A percentile compares a stretch with the other conserved stretches of the same genome.
Conservation (phyloP, 1,284 basidiomycete genomes). For the Heterobasidion occidentale region DNA sequence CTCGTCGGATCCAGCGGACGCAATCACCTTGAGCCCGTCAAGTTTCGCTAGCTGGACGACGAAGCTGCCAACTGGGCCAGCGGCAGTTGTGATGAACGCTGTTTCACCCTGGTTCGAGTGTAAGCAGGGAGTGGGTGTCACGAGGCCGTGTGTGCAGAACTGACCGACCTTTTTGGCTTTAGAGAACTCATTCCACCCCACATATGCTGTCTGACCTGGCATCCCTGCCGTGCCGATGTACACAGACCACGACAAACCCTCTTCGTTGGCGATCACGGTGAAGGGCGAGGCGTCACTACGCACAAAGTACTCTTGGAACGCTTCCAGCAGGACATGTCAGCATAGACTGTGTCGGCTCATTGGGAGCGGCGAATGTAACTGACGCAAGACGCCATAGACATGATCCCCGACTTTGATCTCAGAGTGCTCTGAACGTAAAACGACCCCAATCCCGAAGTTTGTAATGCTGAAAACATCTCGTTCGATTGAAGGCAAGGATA, state of each 20-base stretch:
- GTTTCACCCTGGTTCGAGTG: slow-evolving; percentile 35
- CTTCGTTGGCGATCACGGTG: slow-evolving; percentile 11
- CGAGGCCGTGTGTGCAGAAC: too few species aligned
- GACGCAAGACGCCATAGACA: slow-evolving; percentile 20
- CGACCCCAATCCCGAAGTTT: slow-evolving; percentile 18
- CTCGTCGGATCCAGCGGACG: neutral
- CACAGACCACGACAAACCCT: slow-evolving; percentile 34
- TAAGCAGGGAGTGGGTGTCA: neutral
- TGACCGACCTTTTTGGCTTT: slow-evolving; percentile 27
- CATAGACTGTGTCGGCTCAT: neutral
- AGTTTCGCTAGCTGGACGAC: slow-evolving; percentile 2
- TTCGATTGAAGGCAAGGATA: neutral
- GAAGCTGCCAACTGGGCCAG: slow-evolving; percentile 35
- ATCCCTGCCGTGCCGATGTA: slow-evolving; percentile 43
- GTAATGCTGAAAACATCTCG: slow-evolving; percentile 7
- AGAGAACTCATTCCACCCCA: slow-evolving; percentile 26
- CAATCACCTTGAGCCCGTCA: neutral
- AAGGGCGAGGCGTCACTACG: neutral
- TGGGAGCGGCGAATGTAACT: slow-evolving; percentile 1
- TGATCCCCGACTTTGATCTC: slow-evolving; percentile 21
- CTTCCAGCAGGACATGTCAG: slow-evolving; percentile 12
- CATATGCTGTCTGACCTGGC: slow-evolving; percentile 33
- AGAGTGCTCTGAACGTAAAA: slow-evolving; percentile 23
- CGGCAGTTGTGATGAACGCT: slow-evolving; percentile 47
- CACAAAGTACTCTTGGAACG: neutral